Base-by-base conservation (phyloP, 192 early-diverging fungal genomes). In the Phycomyces blakesleeanus region DNA sequence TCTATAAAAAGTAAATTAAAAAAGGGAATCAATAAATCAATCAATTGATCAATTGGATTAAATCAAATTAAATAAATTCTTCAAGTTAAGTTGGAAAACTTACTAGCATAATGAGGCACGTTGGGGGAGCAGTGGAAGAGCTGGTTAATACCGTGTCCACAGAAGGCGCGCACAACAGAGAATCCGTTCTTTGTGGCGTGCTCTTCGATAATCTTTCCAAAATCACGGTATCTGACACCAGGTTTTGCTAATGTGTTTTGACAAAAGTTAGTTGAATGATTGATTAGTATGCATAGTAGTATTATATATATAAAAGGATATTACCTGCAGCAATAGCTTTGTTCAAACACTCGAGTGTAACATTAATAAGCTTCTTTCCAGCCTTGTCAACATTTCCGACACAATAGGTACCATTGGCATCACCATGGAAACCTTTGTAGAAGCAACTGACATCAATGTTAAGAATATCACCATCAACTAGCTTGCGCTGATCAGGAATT, bases 391-490 rank as follows among this genome's bases (percentile, higher is more conserved):
- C 94, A 18, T 85, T 91, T 39, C 96, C 97, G 11, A 98, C 91
- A 49, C 86, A 80, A 57, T 91, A 93, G 1, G 96, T 99, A 67
- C 89, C 93, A 74, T 97, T 97, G 57, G 94, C 65, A 73, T 99
- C 97, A 7, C 85, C 76, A 66, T 99, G 96, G 81, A 93, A 94
- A 2, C 94, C 97, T 72, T 94, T 89, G 67, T 92, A 81, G 77
- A 87, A 96, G 52, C 91, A 73, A 22, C 83, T 83, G 20, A 99
- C 87, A 75, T 99, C 97, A 54, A 99, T 70, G 76, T 99, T 99
- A 51, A 94, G 58, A 63, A 99, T 93, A 69, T 99, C 97, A 37
- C 97, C 97, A 64, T 99, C 94, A 68, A 89, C 76, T 6, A 99
- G 76, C 37, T 86, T 82, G 63, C 95, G 94, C 64, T 86, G 84